Evolutionary conservation across 2,329 filamentous ascomycete species (phyloP).

Genomic region (Aspergillus sojae): DNA sequence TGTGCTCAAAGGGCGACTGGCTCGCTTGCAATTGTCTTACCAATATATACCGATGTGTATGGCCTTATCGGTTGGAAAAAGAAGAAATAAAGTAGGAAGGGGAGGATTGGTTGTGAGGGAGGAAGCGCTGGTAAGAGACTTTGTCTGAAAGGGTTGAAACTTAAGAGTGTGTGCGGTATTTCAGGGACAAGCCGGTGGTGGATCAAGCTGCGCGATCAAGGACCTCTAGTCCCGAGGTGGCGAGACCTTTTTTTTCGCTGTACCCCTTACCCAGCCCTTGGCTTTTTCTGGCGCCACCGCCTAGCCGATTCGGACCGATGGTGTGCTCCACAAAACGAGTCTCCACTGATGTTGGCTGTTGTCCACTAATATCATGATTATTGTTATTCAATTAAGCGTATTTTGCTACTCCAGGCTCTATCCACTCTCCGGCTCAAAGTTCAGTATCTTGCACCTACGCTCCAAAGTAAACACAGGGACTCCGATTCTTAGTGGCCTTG

Average conservation of each 20-base stretch:
- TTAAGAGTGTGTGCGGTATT: slow-evolving; percentile 17
- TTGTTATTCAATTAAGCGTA: background rate
- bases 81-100: background rate
- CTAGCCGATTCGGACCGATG: slow-evolving; percentile 34
- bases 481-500: background rate
- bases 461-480: background rate
- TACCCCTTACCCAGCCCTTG: slow-evolving; percentile 22
- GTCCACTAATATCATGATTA: slow-evolving; percentile 6
- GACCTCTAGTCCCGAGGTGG: slow-evolving; percentile 37
- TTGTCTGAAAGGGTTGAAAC: background rate
- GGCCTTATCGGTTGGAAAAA: background rate
- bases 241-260: slow-evolving; percentile 30
- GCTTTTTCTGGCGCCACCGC: slow-evolving; percentile 33
- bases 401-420: background rate
- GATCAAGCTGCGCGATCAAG: slow-evolving; percentile 19
- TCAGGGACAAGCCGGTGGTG: slow-evolving; percentile 19
- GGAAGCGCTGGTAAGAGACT: background rate
- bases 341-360: slow-evolving; percentile 1
- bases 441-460: background rate
- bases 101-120: background rate
- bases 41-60: background rate
- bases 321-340: background rate
- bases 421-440: background rate
- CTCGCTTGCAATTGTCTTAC: background rate
- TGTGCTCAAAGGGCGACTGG: background rate